Percentiles rank a stretch among this genome's conserved stretches.
Conservation (phyloP, 352 stramenopile species). For the Phytophthora pinifolia region DNA sequence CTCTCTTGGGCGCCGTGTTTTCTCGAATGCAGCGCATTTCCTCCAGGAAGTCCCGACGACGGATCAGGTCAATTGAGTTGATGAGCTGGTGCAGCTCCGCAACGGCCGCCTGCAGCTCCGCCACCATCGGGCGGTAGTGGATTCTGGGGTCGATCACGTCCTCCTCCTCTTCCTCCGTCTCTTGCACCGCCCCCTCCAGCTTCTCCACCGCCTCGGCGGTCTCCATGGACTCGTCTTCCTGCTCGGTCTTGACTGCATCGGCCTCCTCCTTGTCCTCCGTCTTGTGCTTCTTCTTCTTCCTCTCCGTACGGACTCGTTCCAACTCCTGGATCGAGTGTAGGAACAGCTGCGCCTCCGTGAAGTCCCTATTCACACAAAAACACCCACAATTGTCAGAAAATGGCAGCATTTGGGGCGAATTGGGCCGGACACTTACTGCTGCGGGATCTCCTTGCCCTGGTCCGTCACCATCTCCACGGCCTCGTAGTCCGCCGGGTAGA, state of each 20-base stretch:
- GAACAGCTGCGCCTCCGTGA: slow-evolving; percentile 82
- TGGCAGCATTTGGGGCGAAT: slow-evolving; percentile 2
- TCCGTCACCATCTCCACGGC: slow-evolving; percentile 80
- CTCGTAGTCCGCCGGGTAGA: slow-evolving; percentile 80
- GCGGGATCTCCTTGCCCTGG: slow-evolving; percentile 74
- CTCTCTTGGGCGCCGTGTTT: slow-evolving; percentile 78
- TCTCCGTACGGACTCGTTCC: slow-evolving; percentile 55
- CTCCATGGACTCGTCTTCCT: slow-evolving; percentile 37
- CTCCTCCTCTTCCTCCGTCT: slow-evolving; percentile 46
- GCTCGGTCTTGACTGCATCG: slow-evolving; percentile 30
- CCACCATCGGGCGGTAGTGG: slow-evolving; percentile 85
- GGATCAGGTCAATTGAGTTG: slow-evolving; percentile 87
- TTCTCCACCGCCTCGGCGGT: slow-evolving; percentile 21
- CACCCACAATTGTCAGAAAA: slow-evolving; percentile 1
- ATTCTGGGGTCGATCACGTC: slow-evolving; percentile 86
- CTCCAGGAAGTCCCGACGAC: slow-evolving; percentile 75
- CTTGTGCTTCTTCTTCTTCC: slow-evolving; percentile 64
- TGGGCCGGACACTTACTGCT: slow-evolving; percentile 44
- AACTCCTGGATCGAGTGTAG: slow-evolving; percentile 84
- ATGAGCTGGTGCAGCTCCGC: slow-evolving; percentile 85
- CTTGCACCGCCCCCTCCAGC: slow-evolving; percentile 21
- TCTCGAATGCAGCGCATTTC: slow-evolving; percentile 87
- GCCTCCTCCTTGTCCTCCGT: slow-evolving; percentile 12
- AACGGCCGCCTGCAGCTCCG: slow-evolving; percentile 74
- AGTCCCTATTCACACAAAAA: slow-evolving; percentile 49